phyloP scores from a whole-genome alignment of 2,329 filamentous ascomycete genomes.

The Sarocladium brachiariae region DNA sequence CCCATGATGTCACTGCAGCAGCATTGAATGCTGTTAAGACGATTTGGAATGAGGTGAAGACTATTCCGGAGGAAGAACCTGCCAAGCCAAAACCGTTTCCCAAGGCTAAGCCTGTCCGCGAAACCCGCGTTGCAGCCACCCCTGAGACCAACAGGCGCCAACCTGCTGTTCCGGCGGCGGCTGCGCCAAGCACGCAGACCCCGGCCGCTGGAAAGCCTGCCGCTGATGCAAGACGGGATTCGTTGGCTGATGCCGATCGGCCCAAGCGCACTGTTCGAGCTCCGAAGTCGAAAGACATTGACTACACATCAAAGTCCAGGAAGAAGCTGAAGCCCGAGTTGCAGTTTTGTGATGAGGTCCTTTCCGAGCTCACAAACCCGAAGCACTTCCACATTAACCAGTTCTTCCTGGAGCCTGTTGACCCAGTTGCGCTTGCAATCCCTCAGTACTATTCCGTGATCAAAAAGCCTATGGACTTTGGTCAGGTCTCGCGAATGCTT shows the following conservation, averaged over 20 bases:
- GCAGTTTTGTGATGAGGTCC: slow-evolving; percentile 77
- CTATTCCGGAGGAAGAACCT: slow-evolving; percentile 45
- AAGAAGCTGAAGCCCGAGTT: slow-evolving; percentile 88
- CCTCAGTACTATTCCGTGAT: slow-evolving; percentile 89
- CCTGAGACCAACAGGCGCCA: slow-evolving; percentile 18
- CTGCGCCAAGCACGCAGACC: slow-evolving; percentile 15
- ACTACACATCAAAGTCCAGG: slow-evolving; percentile 73
- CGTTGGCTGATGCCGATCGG: slow-evolving; percentile 66
- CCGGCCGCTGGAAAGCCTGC: slow-evolving; percentile 13
- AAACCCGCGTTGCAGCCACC: slow-evolving; percentile 19
- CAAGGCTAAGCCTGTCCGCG: slow-evolving; percentile 31
- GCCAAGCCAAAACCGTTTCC: slow-evolving; percentile 46
- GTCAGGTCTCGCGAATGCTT: slow-evolving; percentile 73
- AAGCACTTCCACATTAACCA: slow-evolving; percentile 63
- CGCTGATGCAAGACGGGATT: slow-evolving; percentile 60
- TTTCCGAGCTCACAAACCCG: slow-evolving; percentile 69
- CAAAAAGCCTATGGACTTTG: slow-evolving; percentile 94
- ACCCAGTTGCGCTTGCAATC: slow-evolving; percentile 89
- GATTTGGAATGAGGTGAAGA: slow-evolving; percentile 39
- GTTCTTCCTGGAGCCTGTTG: slow-evolving; percentile 78
- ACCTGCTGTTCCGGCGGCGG: slow-evolving; percentile 22
- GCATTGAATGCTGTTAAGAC: slow-evolving; percentile 50
- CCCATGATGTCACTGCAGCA: slow-evolving; percentile 62
- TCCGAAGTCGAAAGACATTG: slow-evolving; percentile 84
- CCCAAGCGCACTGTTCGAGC: slow-evolving; percentile 93